Evolutionary conservation across 2,329 filamentous ascomycete species (phyloP).

Genomic region (Aspergillus tubingensis): DNA sequence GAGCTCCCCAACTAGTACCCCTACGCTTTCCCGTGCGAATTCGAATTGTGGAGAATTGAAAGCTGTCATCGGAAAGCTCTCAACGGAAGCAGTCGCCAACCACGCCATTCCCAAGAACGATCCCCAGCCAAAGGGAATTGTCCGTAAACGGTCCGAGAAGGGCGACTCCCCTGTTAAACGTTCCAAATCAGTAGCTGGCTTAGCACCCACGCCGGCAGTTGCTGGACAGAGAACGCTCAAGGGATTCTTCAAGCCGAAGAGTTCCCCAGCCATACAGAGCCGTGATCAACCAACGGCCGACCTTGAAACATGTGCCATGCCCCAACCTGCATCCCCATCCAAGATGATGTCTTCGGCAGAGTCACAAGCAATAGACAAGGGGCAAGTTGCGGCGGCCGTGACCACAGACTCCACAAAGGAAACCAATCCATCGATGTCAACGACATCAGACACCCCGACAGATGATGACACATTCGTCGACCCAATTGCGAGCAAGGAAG

Average conservation of each 20-base stretch:
- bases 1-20: slow-evolving; percentile 13
- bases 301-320: neutral
- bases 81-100: neutral
- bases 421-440: slow-evolving; percentile 5
- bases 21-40: neutral
- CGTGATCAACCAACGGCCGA: neutral
- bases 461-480: slow-evolving; percentile 59
- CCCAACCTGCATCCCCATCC: neutral
- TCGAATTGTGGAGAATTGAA: slow-evolving; percentile 2
- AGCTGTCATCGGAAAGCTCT: neutral
- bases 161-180: slow-evolving; percentile 48
- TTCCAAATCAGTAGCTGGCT: slow-evolving; percentile 46
- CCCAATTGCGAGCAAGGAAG: slow-evolving; percentile 72
- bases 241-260: slow-evolving; percentile 75
- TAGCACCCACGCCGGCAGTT: slow-evolving; percentile 25
- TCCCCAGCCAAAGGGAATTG: slow-evolving; percentile 18
- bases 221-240: slow-evolving; percentile 66
- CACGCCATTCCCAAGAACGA: neutral
- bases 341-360: neutral
- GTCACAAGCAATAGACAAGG: neutral
- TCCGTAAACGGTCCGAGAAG: slow-evolving; percentile 45
- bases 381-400: neutral
- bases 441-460: slow-evolving; percentile 27
- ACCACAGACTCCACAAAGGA: neutral
- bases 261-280: slow-evolving; percentile 9